Base-by-base conservation (phyloP, 345 rosid species). In the Eutrema yunnanense region DNA sequence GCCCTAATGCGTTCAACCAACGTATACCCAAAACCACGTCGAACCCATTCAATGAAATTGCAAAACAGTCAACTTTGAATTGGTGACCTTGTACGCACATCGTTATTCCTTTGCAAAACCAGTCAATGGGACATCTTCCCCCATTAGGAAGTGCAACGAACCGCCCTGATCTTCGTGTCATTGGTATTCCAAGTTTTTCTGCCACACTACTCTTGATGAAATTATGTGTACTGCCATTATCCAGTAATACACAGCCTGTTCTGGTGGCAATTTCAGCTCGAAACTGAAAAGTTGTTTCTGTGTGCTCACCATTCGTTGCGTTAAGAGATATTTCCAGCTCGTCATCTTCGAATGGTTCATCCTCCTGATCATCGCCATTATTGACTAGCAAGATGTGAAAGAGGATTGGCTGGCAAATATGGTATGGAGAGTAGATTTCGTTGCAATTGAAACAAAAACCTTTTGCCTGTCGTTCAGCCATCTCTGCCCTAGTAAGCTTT, bases 131-230 rank as follows among this genome's bases (percentile, higher is more conserved):
- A 48, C 29, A 48, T 3, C 9, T 3, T 0, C 52, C 29, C 1
- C 29, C 10, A 8, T 48, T 2, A 0, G 52, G 52, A 1, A 48
- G 1, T 1, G 22, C 27, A 0, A 48, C 29, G 2, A 6, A 6
- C 2, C 4, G 10, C 9, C 29, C 4, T 2, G 10, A 0, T 0
- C 0, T 0, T 8, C 30, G 6, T 4, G 6, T 8, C 11, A 49
- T 49, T 4, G 12, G 5, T 4, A 49, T 8, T 1, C 30, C 30
- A 9, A 49, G 6, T 1, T 8, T 9, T 19, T 49, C 30, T 8
- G 10, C 53, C 12, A 19, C 4, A 49, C 53, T 49, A 3, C 27
- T 48, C 11, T 3, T 49, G 9, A 49, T 19, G 8, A 49, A 49
- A 11, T 19, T 49, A 10, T 49, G 53, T 0, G 30, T 49, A 8